Percentiles rank a stretch among this genome's conserved stretches.
These are phyloP conservation scores for Geosmithia putterillii DNA, from an alignment of 2,329 filamentous ascomycete genomes.

Conservation along the genomic window DNA sequence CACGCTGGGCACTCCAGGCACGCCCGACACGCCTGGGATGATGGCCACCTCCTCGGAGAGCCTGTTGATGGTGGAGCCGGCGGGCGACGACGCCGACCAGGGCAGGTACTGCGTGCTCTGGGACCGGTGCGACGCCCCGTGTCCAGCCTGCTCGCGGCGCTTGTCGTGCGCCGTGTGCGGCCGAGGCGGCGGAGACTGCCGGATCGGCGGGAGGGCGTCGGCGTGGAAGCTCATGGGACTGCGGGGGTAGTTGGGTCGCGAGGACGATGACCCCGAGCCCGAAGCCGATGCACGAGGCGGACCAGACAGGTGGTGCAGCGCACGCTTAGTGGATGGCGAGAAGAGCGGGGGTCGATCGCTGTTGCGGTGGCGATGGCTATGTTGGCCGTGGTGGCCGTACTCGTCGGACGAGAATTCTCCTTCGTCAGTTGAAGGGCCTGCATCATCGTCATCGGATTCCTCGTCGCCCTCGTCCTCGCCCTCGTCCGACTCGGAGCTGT, in stretches of 20 bases:
- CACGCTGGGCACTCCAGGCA: too few relatives aligned
- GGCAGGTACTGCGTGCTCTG: conserved; percentile 34
- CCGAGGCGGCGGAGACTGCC: conserved; percentile 18
- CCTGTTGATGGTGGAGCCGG: neutral
- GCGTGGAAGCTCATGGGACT: conserved; percentile 18
- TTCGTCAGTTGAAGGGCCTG: conserved; percentile 15
- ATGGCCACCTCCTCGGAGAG: too few relatives aligned
- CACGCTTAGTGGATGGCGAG: conserved; percentile 32
- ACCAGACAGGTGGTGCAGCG: conserved; percentile 36
- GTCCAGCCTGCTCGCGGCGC: conserved; percentile 14
- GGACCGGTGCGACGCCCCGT: conserved; percentile 24
- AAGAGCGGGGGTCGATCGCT: conserved; percentile 20
- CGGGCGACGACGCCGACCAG: too few relatives aligned
- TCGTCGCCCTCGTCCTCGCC: conserved; percentile 24
- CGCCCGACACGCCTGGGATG: too few relatives aligned
- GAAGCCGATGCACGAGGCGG: conserved; percentile 20
- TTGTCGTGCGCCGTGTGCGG: conserved; percentile 43
- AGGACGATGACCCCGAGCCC: conserved; percentile 14
- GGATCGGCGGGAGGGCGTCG: conserved; percentile 7
- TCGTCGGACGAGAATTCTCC: neutral
- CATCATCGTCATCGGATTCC: conserved; percentile 8
- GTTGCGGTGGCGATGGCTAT: neutral
- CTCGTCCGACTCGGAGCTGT: conserved; percentile 27
- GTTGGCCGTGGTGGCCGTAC: neutral
- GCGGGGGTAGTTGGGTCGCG: conserved; percentile 17